Conservation (phyloP, 805 yeast genomes). For the Wickerhamiella occidentalis region DNA sequence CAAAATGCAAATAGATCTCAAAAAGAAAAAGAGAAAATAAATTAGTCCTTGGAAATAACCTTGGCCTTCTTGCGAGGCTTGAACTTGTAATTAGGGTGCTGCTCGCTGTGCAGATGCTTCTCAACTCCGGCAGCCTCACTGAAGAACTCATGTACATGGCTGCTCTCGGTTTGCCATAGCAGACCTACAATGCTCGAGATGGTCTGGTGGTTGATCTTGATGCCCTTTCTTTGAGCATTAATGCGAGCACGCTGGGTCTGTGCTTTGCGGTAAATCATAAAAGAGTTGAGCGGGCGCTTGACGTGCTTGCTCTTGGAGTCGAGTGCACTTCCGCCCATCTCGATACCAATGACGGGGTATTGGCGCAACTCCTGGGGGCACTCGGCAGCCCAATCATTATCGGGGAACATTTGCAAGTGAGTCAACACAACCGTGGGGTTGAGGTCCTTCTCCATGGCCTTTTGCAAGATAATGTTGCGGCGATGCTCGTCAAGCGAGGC, state of each 20-base stretch:
- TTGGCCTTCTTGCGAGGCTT: conserved; percentile 31
- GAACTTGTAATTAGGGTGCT: conserved; percentile 36
- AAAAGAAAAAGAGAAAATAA: neutral
- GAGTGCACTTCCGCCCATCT: conserved; percentile 5
- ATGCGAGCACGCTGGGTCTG: conserved; percentile 34
- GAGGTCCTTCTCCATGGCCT: conserved; percentile 24
- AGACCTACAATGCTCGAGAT: conserved; percentile 35
- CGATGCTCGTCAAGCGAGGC: conserved; percentile 22
- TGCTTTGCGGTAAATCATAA: conserved; percentile 36
- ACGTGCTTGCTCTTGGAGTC: conserved; percentile 23
- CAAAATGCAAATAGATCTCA: too few relatives aligned
- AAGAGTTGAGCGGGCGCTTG: conserved; percentile 38
- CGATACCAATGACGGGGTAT: conserved; percentile 8
- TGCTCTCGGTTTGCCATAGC: conserved; percentile 36
- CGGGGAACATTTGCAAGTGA: conserved; percentile 21
- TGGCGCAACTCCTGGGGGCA: conserved; percentile 10
- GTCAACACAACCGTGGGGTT: conserved; percentile 22
- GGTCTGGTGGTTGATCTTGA: conserved; percentile 33
- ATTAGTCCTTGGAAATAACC: conserved; percentile 1
- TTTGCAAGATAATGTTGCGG: conserved; percentile 19
- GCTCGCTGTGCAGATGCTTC: conserved; percentile 32
- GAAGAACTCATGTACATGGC: conserved; percentile 30
- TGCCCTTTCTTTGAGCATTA: conserved; percentile 22
- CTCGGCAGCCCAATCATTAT: conserved; percentile 13
- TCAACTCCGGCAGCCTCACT: conserved; percentile 32